A percentile compares a stretch with the other conserved stretches of the same genome.
phyloP scores from a whole-genome alignment of 164 flowering plant genomes.

The Cinnamomum chago region DNA sequence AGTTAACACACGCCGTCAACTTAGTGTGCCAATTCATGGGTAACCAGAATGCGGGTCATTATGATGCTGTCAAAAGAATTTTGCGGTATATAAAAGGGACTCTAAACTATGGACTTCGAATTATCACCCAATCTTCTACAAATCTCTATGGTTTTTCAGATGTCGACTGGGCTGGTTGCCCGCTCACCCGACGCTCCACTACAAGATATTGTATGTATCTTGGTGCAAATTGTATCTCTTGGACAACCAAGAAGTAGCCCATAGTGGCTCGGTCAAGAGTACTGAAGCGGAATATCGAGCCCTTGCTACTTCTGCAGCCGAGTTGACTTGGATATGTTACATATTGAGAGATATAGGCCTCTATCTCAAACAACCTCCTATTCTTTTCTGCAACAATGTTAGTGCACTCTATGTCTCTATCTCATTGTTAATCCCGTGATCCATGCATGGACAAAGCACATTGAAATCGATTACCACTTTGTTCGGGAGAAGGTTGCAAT shows the following conservation, averaged over 20 bases:
- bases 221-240: background rate
- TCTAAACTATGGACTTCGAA: no score
- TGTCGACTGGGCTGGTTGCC: constrained; percentile 3
- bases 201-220: background rate
- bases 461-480: no score
- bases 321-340: background rate
- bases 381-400: no score
- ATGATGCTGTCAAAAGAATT: background rate
- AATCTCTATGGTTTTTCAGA: background rate
- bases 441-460: no score
- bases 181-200: background rate
- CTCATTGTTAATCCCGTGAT: no score
- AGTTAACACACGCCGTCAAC: background rate
- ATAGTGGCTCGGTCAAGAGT: background rate
- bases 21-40: background rate
- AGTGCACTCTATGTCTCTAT: no score
- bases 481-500: no score
- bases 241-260: background rate
- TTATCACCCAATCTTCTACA: no score
- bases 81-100: background rate
- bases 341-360: no score
- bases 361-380: no score
- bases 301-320: background rate
- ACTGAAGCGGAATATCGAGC: constrained; percentile 4
- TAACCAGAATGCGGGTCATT: background rate